phyloP scores from a whole-genome alignment of 2,329 filamentous ascomycete genomes.

The Fusarium anthophilum region DNA sequence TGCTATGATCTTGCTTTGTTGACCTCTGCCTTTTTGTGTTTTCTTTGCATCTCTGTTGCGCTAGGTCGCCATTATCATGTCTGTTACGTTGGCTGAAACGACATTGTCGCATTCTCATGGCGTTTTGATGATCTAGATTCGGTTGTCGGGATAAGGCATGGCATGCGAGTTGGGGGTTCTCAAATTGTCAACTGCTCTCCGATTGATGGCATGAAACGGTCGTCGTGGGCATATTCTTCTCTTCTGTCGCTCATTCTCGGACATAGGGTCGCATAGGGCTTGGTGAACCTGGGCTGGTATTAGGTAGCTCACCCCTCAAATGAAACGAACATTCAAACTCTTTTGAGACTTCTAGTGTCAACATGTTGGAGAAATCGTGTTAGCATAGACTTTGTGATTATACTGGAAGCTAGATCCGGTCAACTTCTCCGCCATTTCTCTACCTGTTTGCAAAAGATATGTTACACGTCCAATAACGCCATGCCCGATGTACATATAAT shows the following conservation, averaged over 20 bases:
- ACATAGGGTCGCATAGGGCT: slow-evolving; percentile 17
- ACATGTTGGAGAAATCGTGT: slow-evolving; percentile 2
- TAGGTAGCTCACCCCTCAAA: slow-evolving; percentile 31
- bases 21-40: not conserved
- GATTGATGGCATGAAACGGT: slow-evolving; percentile 14
- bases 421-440: slow-evolving; percentile 39
- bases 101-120: slow-evolving; percentile 42
- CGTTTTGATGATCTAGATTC: slow-evolving; percentile 42
- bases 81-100: slow-evolving; percentile 33
- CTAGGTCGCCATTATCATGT: slow-evolving; percentile 34
- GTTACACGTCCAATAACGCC: slow-evolving; percentile 52
- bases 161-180: slow-evolving; percentile 17
- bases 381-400: slow-evolving; percentile 10
- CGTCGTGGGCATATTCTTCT: slow-evolving; percentile 17
- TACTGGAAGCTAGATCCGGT: slow-evolving; percentile 36
- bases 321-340: slow-evolving; percentile 12
- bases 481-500: slow-evolving; percentile 51
- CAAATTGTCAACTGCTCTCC: slow-evolving; percentile 14
- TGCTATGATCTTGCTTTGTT: slow-evolving; percentile 32
- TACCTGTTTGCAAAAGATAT: slow-evolving; percentile 45
- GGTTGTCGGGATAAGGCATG: slow-evolving; percentile 21
- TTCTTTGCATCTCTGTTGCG: slow-evolving; percentile 14
- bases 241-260: slow-evolving; percentile 30
- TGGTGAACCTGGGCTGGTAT: slow-evolving; percentile 17
- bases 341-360: not conserved